Conservation (phyloP, 2,329 filamentous ascomycete species). For the Fusarium oligoseptatum region DNA sequence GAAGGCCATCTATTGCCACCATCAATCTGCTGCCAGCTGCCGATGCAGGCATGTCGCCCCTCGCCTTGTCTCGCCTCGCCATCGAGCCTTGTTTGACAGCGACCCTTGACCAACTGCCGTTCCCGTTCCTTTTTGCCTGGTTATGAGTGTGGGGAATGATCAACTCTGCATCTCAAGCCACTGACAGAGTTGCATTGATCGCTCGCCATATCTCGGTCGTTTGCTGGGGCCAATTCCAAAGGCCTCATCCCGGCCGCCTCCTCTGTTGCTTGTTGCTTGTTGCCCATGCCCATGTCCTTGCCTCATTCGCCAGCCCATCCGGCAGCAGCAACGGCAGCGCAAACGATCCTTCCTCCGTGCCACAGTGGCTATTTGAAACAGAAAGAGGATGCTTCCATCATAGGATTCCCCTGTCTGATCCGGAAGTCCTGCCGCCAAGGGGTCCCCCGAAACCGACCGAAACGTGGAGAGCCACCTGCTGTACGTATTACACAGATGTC, state of each 20-base stretch:
- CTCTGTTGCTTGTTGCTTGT: not conserved
- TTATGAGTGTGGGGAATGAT: conserved; percentile 7
- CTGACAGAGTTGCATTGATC: conserved; percentile 16
- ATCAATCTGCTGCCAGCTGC: not conserved
- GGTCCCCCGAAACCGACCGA: not conserved
- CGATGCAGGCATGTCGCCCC: not conserved
- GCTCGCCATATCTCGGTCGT: not conserved
- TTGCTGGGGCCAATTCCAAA: not conserved
- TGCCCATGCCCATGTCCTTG: not conserved
- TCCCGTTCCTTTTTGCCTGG: conserved; percentile 3
- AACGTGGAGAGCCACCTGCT: conserved; percentile 4
- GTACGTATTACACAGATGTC: conserved; percentile 1
- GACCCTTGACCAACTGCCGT: conserved; percentile 5
- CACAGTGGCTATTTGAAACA: conserved; percentile 14
- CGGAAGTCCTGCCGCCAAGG: not conserved
- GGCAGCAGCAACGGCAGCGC: not conserved
- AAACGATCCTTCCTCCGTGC: conserved; percentile 4
- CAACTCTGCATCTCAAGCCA: conserved; percentile 19
- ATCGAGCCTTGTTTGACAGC: not conserved
- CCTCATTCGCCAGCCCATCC: not conserved
- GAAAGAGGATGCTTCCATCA: not conserved
- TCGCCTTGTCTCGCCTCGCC: not conserved
- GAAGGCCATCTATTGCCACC: not conserved
- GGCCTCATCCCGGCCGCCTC: not conserved
- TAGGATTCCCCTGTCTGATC: not conserved